Evolutionary conservation across 805 yeast genomes (phyloP).

Genomic region (Ogataea paraovalis): DNA sequence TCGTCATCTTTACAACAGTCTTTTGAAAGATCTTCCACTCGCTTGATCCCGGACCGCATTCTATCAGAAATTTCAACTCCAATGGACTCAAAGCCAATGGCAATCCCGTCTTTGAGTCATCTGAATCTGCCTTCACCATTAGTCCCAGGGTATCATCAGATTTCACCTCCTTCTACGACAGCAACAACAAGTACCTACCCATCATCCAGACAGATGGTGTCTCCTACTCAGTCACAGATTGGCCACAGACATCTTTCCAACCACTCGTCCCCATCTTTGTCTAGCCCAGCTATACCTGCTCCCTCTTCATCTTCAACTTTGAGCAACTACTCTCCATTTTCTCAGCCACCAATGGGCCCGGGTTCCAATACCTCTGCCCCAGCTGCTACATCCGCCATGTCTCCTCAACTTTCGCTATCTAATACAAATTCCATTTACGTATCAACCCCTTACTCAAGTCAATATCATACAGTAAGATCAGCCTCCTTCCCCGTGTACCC

Average conservation of each 20-base stretch:
- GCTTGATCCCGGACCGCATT: background rate
- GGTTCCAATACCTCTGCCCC: background rate
- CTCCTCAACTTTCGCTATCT: background rate
- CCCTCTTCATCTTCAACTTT: background rate
- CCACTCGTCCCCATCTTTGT: background rate
- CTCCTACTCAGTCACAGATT: background rate
- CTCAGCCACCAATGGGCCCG: background rate
- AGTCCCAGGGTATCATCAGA: conserved; percentile 5
- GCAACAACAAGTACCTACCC: background rate
- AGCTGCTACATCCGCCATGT: background rate
- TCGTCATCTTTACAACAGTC: conserved; percentile 10
- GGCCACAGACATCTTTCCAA: background rate
- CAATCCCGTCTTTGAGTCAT: conserved; percentile 1
- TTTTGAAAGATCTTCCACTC: conserved; percentile 12
- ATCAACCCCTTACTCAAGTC: background rate
- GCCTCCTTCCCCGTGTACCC: conserved; percentile 9
- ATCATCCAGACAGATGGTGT: background rate
- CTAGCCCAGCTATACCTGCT: background rate
- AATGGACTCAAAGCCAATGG: conserved; percentile 1
- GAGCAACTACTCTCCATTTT: background rate
- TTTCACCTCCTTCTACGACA: conserved; percentile 6
- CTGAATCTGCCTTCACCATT: conserved; percentile 4
- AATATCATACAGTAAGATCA: background rate
- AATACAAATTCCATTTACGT: background rate
- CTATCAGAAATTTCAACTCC: background rate